Conservation (phyloP, 2,329 filamentous ascomycete genomes). For the Phaeosphaeria sp. region DNA sequence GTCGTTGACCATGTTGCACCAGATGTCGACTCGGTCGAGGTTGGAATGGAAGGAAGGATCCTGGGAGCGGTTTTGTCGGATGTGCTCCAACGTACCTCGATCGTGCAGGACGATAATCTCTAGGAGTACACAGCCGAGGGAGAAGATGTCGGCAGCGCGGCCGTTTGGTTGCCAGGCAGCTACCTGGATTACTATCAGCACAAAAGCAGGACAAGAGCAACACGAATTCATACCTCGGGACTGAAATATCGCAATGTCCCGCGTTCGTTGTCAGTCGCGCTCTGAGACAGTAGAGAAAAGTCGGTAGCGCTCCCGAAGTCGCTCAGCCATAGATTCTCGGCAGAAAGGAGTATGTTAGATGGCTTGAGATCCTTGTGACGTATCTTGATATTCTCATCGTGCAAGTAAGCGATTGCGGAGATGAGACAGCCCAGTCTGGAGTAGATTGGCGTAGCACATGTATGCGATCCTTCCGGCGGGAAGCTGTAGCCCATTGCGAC, state of each 20-base stretch:
- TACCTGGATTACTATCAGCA: conserved; percentile 1
- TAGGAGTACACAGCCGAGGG: conserved; percentile 73
- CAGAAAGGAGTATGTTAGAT: conserved; percentile 22
- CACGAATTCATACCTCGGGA: conserved; percentile 13
- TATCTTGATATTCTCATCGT: conserved; percentile 15
- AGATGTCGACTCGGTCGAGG: conserved; percentile 65
- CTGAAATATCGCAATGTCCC: conserved; percentile 28
- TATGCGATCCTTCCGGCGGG: neutral
- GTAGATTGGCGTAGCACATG: conserved; percentile 4
- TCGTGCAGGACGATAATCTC: conserved; percentile 67
- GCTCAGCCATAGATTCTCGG: conserved; percentile 20
- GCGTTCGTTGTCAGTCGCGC: conserved; percentile 27
- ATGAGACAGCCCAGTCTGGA: conserved; percentile 23
- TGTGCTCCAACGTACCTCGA: conserved; percentile 63
- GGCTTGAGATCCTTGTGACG: conserved; percentile 32
- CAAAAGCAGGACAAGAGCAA: neutral
- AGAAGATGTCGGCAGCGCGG: conserved; percentile 69
- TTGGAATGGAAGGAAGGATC: conserved; percentile 77
- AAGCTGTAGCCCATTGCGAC: conserved; percentile 8
- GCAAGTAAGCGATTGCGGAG: conserved; percentile 25
- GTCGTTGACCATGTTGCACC: neutral
- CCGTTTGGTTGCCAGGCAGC: conserved; percentile 14
- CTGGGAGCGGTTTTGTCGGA: conserved; percentile 56
- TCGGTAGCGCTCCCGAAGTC: conserved; percentile 31
- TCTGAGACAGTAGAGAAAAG: conserved; percentile 25